Base-by-base conservation (phyloP, 2,329 filamentous ascomycete genomes). In the Botrytis fragariae region DNA sequence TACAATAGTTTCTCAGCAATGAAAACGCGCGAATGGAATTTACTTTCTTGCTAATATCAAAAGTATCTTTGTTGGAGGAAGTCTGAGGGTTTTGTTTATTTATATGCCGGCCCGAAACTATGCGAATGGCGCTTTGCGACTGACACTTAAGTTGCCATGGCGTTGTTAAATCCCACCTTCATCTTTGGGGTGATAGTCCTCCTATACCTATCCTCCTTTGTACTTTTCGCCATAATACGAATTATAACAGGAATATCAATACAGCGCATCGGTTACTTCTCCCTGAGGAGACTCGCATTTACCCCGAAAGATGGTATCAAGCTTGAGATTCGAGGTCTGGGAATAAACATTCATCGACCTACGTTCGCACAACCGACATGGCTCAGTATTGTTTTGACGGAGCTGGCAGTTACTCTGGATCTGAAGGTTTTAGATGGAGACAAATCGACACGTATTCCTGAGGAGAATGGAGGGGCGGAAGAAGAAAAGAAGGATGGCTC, bases 281-380 rank as follows among this genome's bases (percentile, higher is more conserved):
- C 96, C 51, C 87, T 99, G 77, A 92, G 95, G 76, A 92, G 95
- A 78, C 92, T 99, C 75, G 92, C 94, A 73, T 98, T 97, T 82
- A 93, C 93, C 22, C 94, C 94, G 42, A 91, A 88, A 82, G 94
- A 97, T 88, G 96, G 96, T 78, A 85, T 97, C 79, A 92, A 92
- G 79, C 90, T 99, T 82, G 94, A 97, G 82, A 91, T 99, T 73
- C 91, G 96, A 69, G 93, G 95, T 69, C 86, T 99, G 70, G 94
- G 96, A 62, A 86, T 99, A 78, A 92, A 93, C 73, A 83, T 98
- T 76, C 96, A 99, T 83, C 91, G 95, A 7, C 96, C 96, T 20
- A 98, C 96, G 9, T 98, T 99, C 83, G 94, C 95, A 64, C 94
- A 98, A 82, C 96, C 96, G 62, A 98, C 97, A 75, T 98, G 95